Base-by-base conservation (phyloP, 2,329 filamentous ascomycete genomes). In the Fusarium pseudoanthophilum region DNA sequence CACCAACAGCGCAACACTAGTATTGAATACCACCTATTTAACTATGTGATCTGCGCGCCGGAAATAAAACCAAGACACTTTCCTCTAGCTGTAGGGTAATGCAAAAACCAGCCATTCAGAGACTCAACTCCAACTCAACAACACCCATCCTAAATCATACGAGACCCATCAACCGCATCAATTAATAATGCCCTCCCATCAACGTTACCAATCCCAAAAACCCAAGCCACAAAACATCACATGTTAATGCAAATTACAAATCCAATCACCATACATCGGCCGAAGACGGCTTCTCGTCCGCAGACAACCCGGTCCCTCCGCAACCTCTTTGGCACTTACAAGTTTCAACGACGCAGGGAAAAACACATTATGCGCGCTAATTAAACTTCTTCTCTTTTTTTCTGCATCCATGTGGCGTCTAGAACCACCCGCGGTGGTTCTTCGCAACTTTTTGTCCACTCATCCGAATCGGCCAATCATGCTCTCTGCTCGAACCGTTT, bases 401-500 rank as follows among this genome's bases (percentile, higher is more conserved):
- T 51, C 32, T 52, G 46, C 45, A 21, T 21, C 9, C 14, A 20
- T 53, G 69, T 52, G 69, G 59, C 59, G 58, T 60, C 62, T 62
- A 55, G 69, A 66, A 67, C 61, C 57, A 66, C 61, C 57, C 39
- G 40, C 36, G 36, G 51, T n/a, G 57, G 64, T 75, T 74, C 72
- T 45, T 53, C 51, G 45, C 42, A 32, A 53, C 36, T 37, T 37
- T 37, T 51, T 60, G 67, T 72, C 76, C 75, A 69, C 73, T 78
- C 76, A 69, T 63, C 76, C 76, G 76, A 67, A 72, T 62, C 59
- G 60, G 59, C 76, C 76, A 78, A 78, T 78, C 75, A 67, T 67
- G 55, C 67, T 67, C 67, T 64, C 48, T 69, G 53, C 57, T 67
- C 52, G 56, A 69, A 69, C 76, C 73, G 62, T 75, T 77, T 75